Evolutionary conservation across 2,329 filamentous ascomycete species (phyloP).

Genomic region (Colletotrichum sansevieriae): DNA sequence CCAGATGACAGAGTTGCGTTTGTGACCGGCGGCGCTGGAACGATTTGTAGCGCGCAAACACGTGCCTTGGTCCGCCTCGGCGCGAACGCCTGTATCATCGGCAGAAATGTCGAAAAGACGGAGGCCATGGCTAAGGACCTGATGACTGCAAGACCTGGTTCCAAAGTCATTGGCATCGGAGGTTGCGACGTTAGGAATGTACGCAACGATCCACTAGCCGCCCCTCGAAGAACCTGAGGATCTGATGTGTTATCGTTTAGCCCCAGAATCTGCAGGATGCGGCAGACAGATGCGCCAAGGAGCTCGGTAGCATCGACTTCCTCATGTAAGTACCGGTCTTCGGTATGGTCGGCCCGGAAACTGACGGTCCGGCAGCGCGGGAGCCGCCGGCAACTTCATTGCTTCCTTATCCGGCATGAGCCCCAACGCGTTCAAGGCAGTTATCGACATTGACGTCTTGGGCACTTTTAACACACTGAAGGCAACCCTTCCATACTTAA

Average conservation of each 20-base stretch:
- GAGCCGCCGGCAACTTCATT: conserved; percentile 96
- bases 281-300: conserved; percentile 82
- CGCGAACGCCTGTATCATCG: conserved; percentile 93
- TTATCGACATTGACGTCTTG: conserved; percentile 96
- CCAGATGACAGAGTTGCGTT: conserved; percentile 90
- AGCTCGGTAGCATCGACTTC: conserved; percentile 91
- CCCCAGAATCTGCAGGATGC: conserved; percentile 77
- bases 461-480: conserved; percentile 97
- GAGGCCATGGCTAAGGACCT: conserved; percentile 85
- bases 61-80: conserved; percentile 91
- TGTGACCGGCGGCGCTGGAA: conserved; percentile 93
- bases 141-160: conserved; percentile 79
- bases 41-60: conserved; percentile 95
- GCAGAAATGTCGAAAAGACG: conserved; percentile 90
- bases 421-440: conserved; percentile 91
- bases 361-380: conserved; percentile 71
- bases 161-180: conserved; percentile 89
- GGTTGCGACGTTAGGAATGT: conserved; percentile 82
- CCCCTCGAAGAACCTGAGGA: neutral
- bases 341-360: neutral
- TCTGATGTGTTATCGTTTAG: conserved; percentile 47
- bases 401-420: conserved; percentile 85
- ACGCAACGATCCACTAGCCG: conserved; percentile 45
- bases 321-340: conserved; percentile 77
- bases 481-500: conserved; percentile 85